Conservation (phyloP, 768 basidiomycete genomes). For the Boletus huronensis region DNA sequence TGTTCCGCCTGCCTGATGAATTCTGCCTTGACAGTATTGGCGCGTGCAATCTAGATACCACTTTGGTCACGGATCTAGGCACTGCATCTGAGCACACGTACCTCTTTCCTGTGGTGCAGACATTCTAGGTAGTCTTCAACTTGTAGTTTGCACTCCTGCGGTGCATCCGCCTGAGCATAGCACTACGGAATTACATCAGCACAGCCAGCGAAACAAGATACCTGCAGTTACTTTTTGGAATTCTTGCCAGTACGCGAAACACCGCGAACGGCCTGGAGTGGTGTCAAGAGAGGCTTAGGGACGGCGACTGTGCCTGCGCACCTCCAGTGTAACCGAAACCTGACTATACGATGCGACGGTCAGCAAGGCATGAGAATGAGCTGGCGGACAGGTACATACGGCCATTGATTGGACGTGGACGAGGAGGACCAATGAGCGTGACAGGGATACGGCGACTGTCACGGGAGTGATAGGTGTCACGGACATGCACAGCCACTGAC, state of each 20-base stretch:
- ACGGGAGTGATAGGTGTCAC: conserved; percentile 21
- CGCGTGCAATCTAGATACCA: conserved; percentile 53
- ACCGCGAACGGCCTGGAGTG: conserved; percentile 69
- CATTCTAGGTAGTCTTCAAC: conserved; percentile 91
- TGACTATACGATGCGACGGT: conserved; percentile 40
- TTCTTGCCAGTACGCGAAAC: conserved; percentile 92
- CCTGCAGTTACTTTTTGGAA: conserved; percentile 57
- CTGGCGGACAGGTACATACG: conserved; percentile 24
- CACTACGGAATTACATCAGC: conserved; percentile 49
- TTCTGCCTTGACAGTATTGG: conserved; percentile 67
- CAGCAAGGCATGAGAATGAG: conserved; percentile 3
- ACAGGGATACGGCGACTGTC: conserved; percentile 6
- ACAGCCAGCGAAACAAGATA: neutral
- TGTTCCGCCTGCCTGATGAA: conserved; percentile 64
- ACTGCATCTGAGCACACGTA: conserved; percentile 34
- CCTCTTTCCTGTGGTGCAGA: conserved; percentile 86
- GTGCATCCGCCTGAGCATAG: conserved; percentile 76
- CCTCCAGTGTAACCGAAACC: conserved; percentile 65
- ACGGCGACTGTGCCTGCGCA: conserved; percentile 24
- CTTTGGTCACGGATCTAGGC: neutral
- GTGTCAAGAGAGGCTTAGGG: neutral
- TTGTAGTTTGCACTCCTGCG: conserved; percentile 64
- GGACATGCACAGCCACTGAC: conserved; percentile 19
- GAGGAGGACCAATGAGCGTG: neutral
- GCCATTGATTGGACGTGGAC: conserved; percentile 32